Evolutionary conservation across 768 basidiomycete species (phyloP).

Genomic region (Lentinula aciculospora): DNA sequence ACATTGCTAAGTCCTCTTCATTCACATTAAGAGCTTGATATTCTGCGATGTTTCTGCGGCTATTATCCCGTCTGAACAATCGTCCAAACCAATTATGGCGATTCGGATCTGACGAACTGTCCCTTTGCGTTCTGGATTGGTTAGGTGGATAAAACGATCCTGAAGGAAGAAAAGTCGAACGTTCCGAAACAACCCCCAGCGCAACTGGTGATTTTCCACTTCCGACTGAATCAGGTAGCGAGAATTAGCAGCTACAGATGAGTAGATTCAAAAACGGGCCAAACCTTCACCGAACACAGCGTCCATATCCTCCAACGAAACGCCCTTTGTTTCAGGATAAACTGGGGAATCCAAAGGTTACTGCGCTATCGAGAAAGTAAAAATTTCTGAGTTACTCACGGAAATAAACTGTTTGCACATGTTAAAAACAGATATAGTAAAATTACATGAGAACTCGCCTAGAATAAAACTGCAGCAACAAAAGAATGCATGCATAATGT

Average conservation of each 20-base stretch:
- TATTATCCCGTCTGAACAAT: background rate
- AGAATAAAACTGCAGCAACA: conserved; percentile 82
- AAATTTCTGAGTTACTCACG: conserved; percentile 35
- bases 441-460: conserved; percentile 26
- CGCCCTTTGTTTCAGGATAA: conserved; percentile 83
- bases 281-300: conserved; percentile 82
- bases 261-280: too few species aligned
- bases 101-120: background rate
- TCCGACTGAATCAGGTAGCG: background rate
- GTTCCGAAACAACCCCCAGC: background rate
- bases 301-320: conserved; percentile 89
- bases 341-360: conserved; percentile 34
- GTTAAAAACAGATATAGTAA: background rate
- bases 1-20: conserved; percentile 1
- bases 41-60: background rate
- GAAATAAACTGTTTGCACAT: conserved; percentile 55
- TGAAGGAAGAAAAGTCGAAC: conserved; percentile 2
- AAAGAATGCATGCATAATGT: conserved; percentile 95
- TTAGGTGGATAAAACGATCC: conserved; percentile 1
- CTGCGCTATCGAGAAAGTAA: background rate
- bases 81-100: background rate
- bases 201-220: background rate
- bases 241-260: background rate
- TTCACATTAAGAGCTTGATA: conserved; percentile 2
- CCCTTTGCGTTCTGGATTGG: background rate